These are phyloP conservation scores for Ganoderma meredithae DNA, from an alignment of 1,284 basidiomycete genomes.

Conservation along the genomic window DNA sequence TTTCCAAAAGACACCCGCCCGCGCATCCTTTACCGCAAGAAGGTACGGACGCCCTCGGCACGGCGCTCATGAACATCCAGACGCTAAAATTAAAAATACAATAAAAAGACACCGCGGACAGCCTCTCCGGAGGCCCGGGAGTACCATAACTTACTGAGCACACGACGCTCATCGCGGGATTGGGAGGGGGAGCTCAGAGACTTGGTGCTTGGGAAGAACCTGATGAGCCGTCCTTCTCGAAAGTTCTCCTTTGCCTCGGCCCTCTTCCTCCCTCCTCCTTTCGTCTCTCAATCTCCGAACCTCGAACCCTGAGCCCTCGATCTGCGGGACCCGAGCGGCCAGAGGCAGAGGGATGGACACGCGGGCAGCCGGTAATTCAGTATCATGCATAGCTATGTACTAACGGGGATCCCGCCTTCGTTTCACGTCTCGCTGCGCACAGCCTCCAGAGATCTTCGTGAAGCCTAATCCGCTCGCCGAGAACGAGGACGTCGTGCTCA, in stretches of 20 bases:
- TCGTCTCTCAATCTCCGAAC: background rate
- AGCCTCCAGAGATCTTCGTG: conserved; percentile 85
- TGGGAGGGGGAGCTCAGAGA: conserved; percentile 82
- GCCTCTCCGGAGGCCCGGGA: conserved; percentile 65
- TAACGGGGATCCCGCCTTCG: background rate
- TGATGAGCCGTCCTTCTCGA: conserved; percentile 51
- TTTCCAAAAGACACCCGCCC: too few species aligned
- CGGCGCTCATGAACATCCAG: conserved; percentile 79
- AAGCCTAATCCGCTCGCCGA: conserved; percentile 80
- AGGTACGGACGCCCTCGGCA: conserved; percentile 73
- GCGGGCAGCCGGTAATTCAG: background rate
- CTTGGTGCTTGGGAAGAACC: conserved; percentile 80
- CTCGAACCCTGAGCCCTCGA: background rate
- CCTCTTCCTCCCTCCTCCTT: background rate
- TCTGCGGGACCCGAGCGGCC: background rate
- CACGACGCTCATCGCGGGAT: conserved; percentile 69
- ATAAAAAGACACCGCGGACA: conserved; percentile 83
- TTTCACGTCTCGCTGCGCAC: conserved; percentile 8
- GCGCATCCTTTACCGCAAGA: conserved; percentile 36
- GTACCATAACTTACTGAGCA: conserved; percentile 70
- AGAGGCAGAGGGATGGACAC: background rate
- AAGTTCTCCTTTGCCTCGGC: background rate
- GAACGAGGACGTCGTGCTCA: conserved; percentile 71
- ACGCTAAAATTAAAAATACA: conserved; percentile 46
- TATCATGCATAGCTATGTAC: background rate